Evolutionary conservation across 768 basidiomycete species (phyloP).

Genomic region (Russula compacta): DNA sequence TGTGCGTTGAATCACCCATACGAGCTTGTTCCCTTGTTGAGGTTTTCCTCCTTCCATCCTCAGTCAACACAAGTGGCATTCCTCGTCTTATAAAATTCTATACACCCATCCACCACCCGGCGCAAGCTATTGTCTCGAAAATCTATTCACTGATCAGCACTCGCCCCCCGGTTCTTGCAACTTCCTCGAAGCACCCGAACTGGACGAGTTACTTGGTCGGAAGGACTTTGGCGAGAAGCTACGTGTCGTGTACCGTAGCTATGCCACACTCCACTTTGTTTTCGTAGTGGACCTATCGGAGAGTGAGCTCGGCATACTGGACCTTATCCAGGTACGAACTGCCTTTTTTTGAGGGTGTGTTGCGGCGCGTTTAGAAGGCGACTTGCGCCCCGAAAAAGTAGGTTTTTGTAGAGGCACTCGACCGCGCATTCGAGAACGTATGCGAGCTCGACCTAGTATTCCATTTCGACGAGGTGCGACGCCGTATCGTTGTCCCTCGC

Average conservation of each 20-base stretch:
- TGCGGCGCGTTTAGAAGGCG: not conserved
- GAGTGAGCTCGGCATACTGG: conserved; percentile 92
- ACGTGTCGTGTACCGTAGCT: conserved; percentile 89
- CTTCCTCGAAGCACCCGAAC: conserved; percentile 89
- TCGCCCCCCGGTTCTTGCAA: conserved; percentile 85
- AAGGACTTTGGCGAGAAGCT: conserved; percentile 48
- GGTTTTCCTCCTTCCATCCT: conserved; percentile 11
- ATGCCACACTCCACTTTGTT: conserved; percentile 94
- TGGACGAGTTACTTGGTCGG: conserved; percentile 61
- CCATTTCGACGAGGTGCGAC: conserved; percentile 88
- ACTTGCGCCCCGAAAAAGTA: conserved; percentile 25
- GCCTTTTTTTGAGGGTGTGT: not conserved
- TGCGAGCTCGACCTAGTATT: conserved; percentile 98
- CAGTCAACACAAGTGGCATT: conserved; percentile 91
- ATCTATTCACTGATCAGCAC: conserved; percentile 84
- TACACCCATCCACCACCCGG: conserved; percentile 60
- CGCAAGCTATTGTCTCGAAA: conserved; percentile 68
- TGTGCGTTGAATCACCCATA: conserved; percentile 6
- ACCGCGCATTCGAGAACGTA: conserved; percentile 94
- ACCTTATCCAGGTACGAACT: conserved; percentile 80
- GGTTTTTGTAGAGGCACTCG: conserved; percentile 97
- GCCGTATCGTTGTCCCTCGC: not conserved
- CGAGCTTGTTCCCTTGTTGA: not conserved
- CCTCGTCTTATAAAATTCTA: conserved; percentile 85
- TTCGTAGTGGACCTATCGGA: conserved; percentile 95